Conservation (phyloP, 2,329 filamentous ascomycete genomes). For the Chalaropsis thielavioides region DNA sequence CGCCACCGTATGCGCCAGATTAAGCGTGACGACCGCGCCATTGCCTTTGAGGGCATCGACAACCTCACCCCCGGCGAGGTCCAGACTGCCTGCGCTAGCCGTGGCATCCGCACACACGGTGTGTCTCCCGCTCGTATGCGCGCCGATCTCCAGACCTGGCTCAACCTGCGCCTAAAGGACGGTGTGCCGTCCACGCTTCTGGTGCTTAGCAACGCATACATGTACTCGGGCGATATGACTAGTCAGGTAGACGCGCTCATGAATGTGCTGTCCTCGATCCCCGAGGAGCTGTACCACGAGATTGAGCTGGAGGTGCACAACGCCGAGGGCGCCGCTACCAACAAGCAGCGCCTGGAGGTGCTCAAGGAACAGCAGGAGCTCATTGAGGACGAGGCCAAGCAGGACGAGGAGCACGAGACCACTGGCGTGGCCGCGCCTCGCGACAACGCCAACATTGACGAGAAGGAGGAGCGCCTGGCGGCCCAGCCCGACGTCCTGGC, state of each 20-base stretch:
- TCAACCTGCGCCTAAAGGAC: conserved; percentile 83
- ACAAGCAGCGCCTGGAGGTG: conserved; percentile 97
- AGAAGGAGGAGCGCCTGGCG: conserved; percentile 62
- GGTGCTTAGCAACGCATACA: conserved; percentile 92
- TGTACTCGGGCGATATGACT: conserved; percentile 85
- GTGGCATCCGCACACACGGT: conserved; percentile 83
- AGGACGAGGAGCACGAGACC: conserved; percentile 67
- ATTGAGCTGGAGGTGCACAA: conserved; percentile 97
- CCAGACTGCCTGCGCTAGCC: conserved; percentile 79
- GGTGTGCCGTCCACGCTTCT: conserved; percentile 92
- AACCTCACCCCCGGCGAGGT: conserved; percentile 86
- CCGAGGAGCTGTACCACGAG: conserved; percentile 97
- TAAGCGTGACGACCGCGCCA: conserved; percentile 92
- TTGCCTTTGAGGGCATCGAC: conserved; percentile 85
- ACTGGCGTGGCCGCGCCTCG: conserved; percentile 61
- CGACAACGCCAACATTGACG: conserved; percentile 85
- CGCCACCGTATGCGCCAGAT: conserved; percentile 98
- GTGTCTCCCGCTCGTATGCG: conserved; percentile 78
- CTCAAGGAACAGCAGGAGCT: conserved; percentile 97
- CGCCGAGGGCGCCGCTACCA: conserved; percentile 90
- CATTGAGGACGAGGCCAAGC: conserved; percentile 91
- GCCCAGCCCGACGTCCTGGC: conserved; percentile 37
- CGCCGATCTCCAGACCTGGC: conserved; percentile 83
- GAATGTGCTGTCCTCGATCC: conserved; percentile 83
- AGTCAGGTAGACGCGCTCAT: conserved; percentile 87